Percentiles rank a stretch among this genome's conserved stretches.
These are phyloP conservation scores for Blastomyces emzantsi DNA, from an alignment of 2,329 filamentous ascomycete genomes.

Conservation along the genomic window DNA sequence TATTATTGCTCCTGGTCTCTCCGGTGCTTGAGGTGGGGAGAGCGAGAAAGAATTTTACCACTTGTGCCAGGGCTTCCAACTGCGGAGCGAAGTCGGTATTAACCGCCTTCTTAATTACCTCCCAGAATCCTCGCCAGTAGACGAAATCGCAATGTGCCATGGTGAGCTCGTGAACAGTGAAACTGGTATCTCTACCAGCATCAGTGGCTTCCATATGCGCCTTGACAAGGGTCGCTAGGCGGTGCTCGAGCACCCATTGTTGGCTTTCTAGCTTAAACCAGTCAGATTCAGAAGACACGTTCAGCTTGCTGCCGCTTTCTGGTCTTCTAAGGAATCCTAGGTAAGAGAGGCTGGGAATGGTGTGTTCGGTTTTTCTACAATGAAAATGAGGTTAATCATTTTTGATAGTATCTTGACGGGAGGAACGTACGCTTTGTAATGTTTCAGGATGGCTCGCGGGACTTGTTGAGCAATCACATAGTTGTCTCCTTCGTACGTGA, in stretches of 20 bases:
- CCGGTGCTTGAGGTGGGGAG: not conserved
- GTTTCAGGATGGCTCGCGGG: conserved; percentile 19
- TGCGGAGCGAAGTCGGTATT: conserved; percentile 9
- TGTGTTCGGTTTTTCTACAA: conserved; percentile 16
- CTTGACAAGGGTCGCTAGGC: conserved; percentile 16
- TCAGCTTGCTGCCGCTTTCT: conserved; percentile 3
- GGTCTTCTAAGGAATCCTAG: conserved; percentile 15
- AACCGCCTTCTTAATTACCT: conserved; percentile 13
- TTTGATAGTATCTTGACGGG: not conserved
- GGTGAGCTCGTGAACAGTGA: conserved; percentile 19
- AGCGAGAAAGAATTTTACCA: conserved; percentile 9
- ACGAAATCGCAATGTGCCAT: conserved; percentile 22
- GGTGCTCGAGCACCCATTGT: conserved; percentile 18
- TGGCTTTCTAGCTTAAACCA: conserved; percentile 17
- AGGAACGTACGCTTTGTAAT: conserved; percentile 16
- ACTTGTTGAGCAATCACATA: conserved; percentile 36
- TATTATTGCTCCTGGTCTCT: not conserved
- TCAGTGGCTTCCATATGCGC: conserved; percentile 19
- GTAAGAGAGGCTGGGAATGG: conserved; percentile 18
- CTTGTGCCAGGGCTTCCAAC: conserved; percentile 15
- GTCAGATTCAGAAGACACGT: conserved; percentile 10
- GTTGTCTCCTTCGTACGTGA: conserved; percentile 36
- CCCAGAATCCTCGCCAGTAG: conserved; percentile 20
- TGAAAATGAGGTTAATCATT: not conserved
- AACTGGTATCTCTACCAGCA: conserved; percentile 19